Conservation (phyloP, 129 eudicot genomes). For the Ambrosia artemisiifolia region DNA sequence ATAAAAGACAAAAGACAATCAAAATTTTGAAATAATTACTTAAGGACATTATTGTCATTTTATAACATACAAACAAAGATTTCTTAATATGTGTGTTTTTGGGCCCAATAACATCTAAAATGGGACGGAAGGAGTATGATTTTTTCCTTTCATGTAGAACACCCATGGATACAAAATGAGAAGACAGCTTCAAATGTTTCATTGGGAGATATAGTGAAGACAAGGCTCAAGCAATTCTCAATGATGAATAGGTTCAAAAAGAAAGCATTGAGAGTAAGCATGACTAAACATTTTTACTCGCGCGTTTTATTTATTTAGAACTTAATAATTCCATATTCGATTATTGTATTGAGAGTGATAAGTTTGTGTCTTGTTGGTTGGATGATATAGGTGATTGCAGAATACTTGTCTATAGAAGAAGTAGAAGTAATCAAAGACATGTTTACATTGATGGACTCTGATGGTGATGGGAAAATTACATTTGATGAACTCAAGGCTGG, state of each 20-base stretch:
- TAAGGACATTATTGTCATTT: too few relatives aligned
- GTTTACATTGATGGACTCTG: constrained; percentile 91
- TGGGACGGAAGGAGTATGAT: too few relatives aligned
- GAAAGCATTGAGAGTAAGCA: constrained; percentile 84
- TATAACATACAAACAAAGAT: too few relatives aligned
- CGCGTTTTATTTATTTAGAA: neutral
- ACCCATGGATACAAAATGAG: constrained; percentile 91
- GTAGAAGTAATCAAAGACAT: constrained; percentile 85
- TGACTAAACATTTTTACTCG: neutral
- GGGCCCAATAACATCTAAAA: too few relatives aligned
- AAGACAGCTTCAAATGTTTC: constrained; percentile 97
- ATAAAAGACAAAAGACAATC: too few relatives aligned
- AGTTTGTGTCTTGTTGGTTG: constrained; percentile 3
- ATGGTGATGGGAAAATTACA: constrained; percentile 89
- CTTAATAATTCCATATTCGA: neutral
- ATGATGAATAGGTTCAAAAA: constrained; percentile 91
- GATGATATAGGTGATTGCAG: constrained; percentile 80
- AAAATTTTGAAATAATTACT: too few relatives aligned
- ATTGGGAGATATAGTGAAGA: constrained; percentile 91
- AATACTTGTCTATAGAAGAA: constrained; percentile 84
- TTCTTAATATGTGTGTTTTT: too few relatives aligned
- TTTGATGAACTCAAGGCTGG: constrained; percentile 82
- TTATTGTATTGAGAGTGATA: neutral
- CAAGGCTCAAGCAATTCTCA: constrained; percentile 91
- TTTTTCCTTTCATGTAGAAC: constrained; percentile 48